These are phyloP conservation scores for Ilyonectria sp. DNA, from an alignment of 2,329 filamentous ascomycete genomes.

Conservation along the genomic window DNA sequence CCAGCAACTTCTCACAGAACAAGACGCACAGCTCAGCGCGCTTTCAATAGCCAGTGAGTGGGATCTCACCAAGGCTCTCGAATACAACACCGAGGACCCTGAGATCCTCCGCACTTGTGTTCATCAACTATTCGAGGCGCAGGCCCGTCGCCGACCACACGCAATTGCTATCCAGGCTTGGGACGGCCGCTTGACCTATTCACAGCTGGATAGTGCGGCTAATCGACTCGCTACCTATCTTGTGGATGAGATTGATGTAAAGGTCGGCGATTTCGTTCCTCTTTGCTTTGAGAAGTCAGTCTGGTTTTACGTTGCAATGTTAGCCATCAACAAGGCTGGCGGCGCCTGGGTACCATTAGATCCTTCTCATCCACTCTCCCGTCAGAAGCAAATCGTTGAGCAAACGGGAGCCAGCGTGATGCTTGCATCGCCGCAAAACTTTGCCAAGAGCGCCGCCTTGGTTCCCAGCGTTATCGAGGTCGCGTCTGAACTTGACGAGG, in stretches of 20 bases:
- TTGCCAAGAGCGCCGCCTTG: neutral
- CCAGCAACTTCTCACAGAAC: neutral
- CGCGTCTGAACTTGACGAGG: neutral
- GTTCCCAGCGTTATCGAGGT: neutral
- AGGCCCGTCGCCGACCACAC: conserved; percentile 24
- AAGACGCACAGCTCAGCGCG: neutral
- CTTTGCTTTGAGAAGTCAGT: conserved; percentile 34
- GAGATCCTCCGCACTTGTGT: conserved; percentile 19
- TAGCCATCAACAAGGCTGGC: conserved; percentile 54
- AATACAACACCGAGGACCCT: conserved; percentile 1
- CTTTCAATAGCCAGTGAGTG: neutral
- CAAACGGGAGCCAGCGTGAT: conserved; percentile 2
- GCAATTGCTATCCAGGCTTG: conserved; percentile 36
- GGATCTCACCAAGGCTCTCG: conserved; percentile 5
- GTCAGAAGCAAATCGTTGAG: conserved; percentile 8
- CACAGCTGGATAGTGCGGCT: conserved; percentile 21
- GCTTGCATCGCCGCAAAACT: neutral
- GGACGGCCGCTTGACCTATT: conserved; percentile 47
- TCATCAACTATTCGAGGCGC: conserved; percentile 37
- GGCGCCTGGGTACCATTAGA: conserved; percentile 53
- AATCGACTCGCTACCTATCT: conserved; percentile 21
- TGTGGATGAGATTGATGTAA: conserved; percentile 18
- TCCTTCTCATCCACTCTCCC: conserved; percentile 53
- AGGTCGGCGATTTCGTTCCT: conserved; percentile 17
- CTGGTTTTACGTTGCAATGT: conserved; percentile 45